phyloP scores from a whole-genome alignment of 495 filamentous ascomycete genomes.

The Evansstolkia leycettana region DNA sequence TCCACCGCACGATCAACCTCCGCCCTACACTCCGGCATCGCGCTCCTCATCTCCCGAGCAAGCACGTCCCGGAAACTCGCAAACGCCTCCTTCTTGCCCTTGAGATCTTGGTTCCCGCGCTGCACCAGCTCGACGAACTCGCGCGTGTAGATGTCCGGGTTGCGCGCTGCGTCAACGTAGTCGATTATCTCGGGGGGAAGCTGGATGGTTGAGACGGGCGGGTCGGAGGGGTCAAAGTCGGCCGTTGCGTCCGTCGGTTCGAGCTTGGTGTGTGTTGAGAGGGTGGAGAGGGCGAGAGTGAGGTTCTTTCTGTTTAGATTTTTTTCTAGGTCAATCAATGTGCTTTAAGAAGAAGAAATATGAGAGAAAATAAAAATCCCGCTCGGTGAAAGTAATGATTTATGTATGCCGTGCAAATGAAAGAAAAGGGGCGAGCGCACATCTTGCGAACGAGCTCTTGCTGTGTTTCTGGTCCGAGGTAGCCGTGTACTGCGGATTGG shows the following conservation, averaged over 20 bases:
- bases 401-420: neutral
- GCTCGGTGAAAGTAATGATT: too few species aligned
- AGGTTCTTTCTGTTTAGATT: conserved; percentile 28
- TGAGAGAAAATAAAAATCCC: neutral
- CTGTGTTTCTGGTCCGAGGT: conserved; percentile 48
- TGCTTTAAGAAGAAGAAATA: neutral
- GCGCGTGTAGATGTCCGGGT: conserved; percentile 96
- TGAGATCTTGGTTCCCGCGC: conserved; percentile 69
- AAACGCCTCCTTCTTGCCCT: conserved; percentile 78
- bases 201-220: conserved; percentile 33
- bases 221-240: conserved; percentile 32
- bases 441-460: conserved; percentile 50
- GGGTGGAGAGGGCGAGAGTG: conserved; percentile 24
- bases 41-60: conserved; percentile 63
- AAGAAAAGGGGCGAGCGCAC: conserved; percentile 24
- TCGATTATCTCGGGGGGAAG: conserved; percentile 84
- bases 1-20: conserved; percentile 55
- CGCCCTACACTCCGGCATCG: conserved; percentile 61
- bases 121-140: conserved; percentile 92
- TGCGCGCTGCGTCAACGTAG: conserved; percentile 87
- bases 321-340: too few species aligned
- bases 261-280: conserved; percentile 27
- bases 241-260: conserved; percentile 18
- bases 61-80: conserved; percentile 67
- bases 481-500: conserved; percentile 61